phyloP scores from a whole-genome alignment of 495 filamentous ascomycete species.

The Niebla homalea region DNA sequence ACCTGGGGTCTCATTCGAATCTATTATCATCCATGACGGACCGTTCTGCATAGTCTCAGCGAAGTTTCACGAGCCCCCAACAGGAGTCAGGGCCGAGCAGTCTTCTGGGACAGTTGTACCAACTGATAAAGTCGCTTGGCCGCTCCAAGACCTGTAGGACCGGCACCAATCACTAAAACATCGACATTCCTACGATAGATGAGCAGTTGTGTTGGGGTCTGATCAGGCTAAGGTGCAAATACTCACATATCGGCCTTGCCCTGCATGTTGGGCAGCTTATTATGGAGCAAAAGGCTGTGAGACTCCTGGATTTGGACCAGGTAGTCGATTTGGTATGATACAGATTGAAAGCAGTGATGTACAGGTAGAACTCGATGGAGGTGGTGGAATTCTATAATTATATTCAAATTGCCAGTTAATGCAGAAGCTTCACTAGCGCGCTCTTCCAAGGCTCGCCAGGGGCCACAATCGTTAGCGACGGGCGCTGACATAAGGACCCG shows the following conservation, averaged over 20 bases:
- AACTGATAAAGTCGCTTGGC: conserved; percentile 96
- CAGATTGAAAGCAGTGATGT: background rate
- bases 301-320: background rate
- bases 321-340: background rate
- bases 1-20: conserved; percentile 84
- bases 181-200: conserved; percentile 60
- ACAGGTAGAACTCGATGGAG: no score
- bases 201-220: background rate
- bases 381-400: no score
- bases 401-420: no score
- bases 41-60: conserved; percentile 43
- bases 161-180: conserved; percentile 95
- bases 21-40: conserved; percentile 91
- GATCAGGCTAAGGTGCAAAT: background rate
- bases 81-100: conserved; percentile 7
- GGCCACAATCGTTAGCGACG: no score
- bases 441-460: no score
- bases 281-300: background rate
- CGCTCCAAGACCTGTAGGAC: conserved; percentile 90
- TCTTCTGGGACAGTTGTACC: conserved; percentile 38
- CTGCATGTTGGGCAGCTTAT: background rate
- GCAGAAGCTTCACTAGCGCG: no score
- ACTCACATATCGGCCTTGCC: conserved; percentile 2
- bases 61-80: background rate
- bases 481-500: no score